Percentiles rank a stretch among this genome's conserved stretches.
phyloP scores from a whole-genome alignment of 192 early-diverging fungal species.

The Coemansia sp. region DNA sequence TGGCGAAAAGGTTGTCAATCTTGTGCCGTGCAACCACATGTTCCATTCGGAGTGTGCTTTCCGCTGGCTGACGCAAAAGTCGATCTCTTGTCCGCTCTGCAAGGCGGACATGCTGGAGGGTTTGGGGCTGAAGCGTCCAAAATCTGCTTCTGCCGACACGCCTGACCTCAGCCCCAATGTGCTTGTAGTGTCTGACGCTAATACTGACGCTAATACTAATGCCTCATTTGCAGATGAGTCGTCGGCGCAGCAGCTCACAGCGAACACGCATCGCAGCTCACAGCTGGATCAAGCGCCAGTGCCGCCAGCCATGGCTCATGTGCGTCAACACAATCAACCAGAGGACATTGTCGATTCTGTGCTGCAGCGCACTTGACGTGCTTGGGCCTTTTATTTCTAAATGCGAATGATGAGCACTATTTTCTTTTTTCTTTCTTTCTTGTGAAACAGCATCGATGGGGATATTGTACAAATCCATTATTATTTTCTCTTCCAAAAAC shows the following conservation, averaged over 20 bases:
- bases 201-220: constrained; percentile 10
- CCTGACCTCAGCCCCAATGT: not conserved
- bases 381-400: not conserved
- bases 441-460: not conserved
- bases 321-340: not conserved
- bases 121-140: constrained; percentile 16
- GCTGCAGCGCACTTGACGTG: not conserved
- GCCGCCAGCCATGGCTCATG: not conserved
- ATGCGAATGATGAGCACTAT: not conserved
- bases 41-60: constrained; percentile 40
- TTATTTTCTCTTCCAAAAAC: not conserved
- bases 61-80: constrained; percentile 44
- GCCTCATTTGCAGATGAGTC: not conserved
- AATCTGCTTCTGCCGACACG: constrained; percentile 6
- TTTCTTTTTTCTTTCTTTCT: not conserved
- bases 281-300: not conserved
- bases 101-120: constrained; percentile 34
- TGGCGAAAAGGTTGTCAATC: constrained; percentile 27
- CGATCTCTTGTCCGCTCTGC: constrained; percentile 43
- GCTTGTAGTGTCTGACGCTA: not conserved
- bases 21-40: constrained; percentile 36
- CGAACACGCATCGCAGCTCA: not conserved
- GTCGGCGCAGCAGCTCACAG: not conserved
- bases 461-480: not conserved
- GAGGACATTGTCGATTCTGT: not conserved